Evolutionary conservation across 164 flowering plant genomes (phyloP).

Genomic region (Aristolochia fimbriata): DNA sequence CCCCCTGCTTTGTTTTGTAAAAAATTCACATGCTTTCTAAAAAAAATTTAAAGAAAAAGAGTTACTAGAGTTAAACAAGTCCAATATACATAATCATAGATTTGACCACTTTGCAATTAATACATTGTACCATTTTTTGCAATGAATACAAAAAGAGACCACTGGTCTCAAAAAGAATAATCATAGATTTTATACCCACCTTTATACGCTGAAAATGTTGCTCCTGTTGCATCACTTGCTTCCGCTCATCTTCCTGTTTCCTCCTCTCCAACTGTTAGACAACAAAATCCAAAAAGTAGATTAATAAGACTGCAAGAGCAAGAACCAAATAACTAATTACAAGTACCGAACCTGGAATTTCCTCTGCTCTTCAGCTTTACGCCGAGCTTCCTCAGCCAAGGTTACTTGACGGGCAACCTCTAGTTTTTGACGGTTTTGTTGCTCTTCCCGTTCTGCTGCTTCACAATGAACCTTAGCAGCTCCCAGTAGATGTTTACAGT

Average conservation of each 20-base stretch:
- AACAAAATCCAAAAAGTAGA: conserved; percentile 5
- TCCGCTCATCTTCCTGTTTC: conserved; percentile 87
- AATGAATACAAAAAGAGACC: no score
- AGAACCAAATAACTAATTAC: background rate
- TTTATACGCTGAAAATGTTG: conserved; percentile 70
- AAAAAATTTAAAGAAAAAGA: background rate
- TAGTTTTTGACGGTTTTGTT: conserved; percentile 61
- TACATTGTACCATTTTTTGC: no score
- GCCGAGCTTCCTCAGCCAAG: conserved; percentile 88
- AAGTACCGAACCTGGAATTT: conserved; percentile 50
- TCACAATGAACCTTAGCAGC: conserved; percentile 90
- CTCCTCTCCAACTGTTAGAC: conserved; percentile 69
- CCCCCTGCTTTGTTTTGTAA: no score
- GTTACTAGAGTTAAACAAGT: background rate
- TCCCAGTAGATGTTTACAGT: conserved; percentile 84
- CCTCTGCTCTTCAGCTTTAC: conserved; percentile 86
- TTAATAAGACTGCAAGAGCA: background rate
- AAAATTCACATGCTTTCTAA: background rate
- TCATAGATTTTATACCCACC: conserved; percentile 24
- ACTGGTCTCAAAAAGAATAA: no score
- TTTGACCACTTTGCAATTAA: no score
- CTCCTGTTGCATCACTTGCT: conserved; percentile 74
- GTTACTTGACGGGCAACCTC: conserved; percentile 81
- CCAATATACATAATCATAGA: background rate
- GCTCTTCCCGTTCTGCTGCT: conserved; percentile 90